Evolutionary conservation across 2,329 filamentous ascomycete species (phyloP).

Genomic region (Grosmannia serpens): DNA sequence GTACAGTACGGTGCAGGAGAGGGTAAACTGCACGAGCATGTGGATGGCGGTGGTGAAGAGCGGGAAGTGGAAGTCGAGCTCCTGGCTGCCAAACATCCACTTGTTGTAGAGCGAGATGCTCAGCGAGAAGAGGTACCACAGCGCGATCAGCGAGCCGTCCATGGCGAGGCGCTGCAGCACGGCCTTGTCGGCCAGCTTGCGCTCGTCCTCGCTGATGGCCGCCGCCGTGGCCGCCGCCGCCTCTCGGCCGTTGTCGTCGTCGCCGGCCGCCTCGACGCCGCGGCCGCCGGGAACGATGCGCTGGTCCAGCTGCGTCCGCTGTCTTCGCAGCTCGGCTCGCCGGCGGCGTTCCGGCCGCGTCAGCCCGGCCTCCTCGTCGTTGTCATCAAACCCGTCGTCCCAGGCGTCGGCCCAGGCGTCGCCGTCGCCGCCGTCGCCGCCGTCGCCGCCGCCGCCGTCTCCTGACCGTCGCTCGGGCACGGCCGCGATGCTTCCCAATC

Average conservation of each 20-base stretch:
- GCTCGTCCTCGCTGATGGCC: slow-evolving; percentile 55
- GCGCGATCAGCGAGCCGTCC: slow-evolving; percentile 68
- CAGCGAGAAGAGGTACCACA: slow-evolving; percentile 88
- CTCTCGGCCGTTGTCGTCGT: neutral
- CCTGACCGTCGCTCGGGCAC: neutral
- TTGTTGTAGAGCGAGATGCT: slow-evolving; percentile 97
- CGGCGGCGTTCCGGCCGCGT: slow-evolving; percentile 61
- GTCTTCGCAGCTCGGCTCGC: slow-evolving; percentile 53
- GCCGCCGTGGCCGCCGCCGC: neutral
- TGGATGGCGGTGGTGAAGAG: slow-evolving; percentile 91
- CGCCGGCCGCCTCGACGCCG: neutral
- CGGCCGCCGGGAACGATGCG: slow-evolving; percentile 46
- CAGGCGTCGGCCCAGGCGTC: slow-evolving; percentile 63
- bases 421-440: neutral
- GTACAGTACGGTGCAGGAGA: slow-evolving; percentile 68
- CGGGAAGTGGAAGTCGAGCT: slow-evolving; percentile 85
- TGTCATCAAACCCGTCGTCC: slow-evolving; percentile 77
- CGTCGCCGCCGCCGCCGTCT: neutral
- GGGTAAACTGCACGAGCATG: slow-evolving; percentile 86
- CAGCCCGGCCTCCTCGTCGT: slow-evolving; percentile 84
- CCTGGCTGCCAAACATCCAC: slow-evolving; percentile 91
- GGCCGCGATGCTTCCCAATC: neutral
- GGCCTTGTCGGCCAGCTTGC: slow-evolving; percentile 62
- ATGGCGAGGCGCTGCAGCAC: slow-evolving; percentile 57
- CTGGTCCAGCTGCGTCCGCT: slow-evolving; percentile 59